phyloP scores from a whole-genome alignment of 2,329 filamentous ascomycete species.

The Fusarium metavorans region DNA sequence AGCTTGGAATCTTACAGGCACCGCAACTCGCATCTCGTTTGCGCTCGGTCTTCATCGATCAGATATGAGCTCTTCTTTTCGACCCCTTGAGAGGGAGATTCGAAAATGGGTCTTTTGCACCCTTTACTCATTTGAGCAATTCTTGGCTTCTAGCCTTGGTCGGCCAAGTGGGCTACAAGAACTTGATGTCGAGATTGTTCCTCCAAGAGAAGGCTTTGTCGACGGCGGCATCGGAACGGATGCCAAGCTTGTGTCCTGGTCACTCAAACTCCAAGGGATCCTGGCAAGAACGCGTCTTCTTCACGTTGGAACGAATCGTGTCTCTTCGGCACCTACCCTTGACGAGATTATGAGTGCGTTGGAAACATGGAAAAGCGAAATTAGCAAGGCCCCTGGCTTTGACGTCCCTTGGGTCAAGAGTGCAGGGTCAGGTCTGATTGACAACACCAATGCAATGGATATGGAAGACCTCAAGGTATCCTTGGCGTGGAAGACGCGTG shows the following conservation, averaged over 20 bases:
- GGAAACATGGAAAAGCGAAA: constrained; percentile 23
- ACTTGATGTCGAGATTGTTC: constrained; percentile 49
- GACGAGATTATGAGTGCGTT: constrained; percentile 24
- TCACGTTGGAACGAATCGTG: constrained; percentile 12
- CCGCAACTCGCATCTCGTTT: constrained; percentile 49
- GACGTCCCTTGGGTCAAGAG: constrained; percentile 30
- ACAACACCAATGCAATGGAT: constrained; percentile 31
- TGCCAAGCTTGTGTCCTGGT: constrained; percentile 46
- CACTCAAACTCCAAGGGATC: constrained; percentile 48
- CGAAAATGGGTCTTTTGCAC: constrained; percentile 53
- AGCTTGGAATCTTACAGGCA: constrained; percentile 51
- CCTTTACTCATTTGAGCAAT: constrained; percentile 52
- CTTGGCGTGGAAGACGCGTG: constrained; percentile 42
- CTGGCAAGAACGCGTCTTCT: constrained; percentile 43
- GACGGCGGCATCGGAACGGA: constrained; percentile 45
- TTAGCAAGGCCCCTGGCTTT: constrained; percentile 25
- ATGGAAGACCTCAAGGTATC: constrained; percentile 45
- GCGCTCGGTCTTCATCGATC: constrained; percentile 49
- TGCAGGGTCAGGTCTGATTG: neutral
- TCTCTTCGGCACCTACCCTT: constrained; percentile 16
- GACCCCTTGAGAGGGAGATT: constrained; percentile 49
- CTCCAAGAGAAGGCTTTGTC: constrained; percentile 46
- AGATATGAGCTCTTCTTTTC: constrained; percentile 47
- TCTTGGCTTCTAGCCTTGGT: constrained; percentile 51
- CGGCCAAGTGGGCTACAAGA: constrained; percentile 52